phyloP scores from a whole-genome alignment of 202 grass and related monocot genomes.

The Dendrocalamus latiflorus region DNA sequence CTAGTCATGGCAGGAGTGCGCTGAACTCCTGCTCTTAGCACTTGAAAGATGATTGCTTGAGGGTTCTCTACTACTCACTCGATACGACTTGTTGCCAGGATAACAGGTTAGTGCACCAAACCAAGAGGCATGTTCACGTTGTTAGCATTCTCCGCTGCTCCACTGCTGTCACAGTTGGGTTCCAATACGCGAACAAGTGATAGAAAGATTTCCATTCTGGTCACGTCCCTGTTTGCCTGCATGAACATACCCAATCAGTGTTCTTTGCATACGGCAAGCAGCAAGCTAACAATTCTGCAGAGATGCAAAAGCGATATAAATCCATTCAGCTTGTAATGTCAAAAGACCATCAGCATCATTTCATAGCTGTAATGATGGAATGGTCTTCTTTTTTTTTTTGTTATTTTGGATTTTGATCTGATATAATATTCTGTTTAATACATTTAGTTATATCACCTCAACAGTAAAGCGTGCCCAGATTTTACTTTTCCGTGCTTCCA shows the following conservation, averaged over 20 bases:
- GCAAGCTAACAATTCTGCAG: background rate
- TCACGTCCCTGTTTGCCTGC: slow-evolving; percentile 79
- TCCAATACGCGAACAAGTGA: slow-evolving; percentile 73
- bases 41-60: slow-evolving; percentile 26
- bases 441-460: slow-evolving; percentile 54
- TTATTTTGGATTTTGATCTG: background rate
- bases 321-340: background rate
- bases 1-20: slow-evolving; percentile 58
- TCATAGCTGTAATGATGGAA: background rate
- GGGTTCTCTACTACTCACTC: slow-evolving; percentile 34
- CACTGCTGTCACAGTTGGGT: slow-evolving; percentile 40
- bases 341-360: background rate
- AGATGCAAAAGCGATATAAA: background rate
- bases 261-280: background rate
- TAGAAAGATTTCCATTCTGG: slow-evolving; percentile 87
- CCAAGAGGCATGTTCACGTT: slow-evolving; percentile 43
- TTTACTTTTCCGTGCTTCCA: slow-evolving; percentile 89
- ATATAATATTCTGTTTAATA: background rate
- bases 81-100: slow-evolving; percentile 62
- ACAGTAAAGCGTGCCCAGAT: slow-evolving; percentile 92
- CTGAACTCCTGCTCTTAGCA: slow-evolving; percentile 61
- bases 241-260: slow-evolving; percentile 9
- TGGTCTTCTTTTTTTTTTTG: background rate
- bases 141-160: slow-evolving; percentile 36
- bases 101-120: slow-evolving; percentile 50